Percentiles rank a stretch among this genome's conserved stretches.
phyloP scores from a whole-genome alignment of 169 alveolate species.

The Pseudocohnilembus persalinus region DNA sequence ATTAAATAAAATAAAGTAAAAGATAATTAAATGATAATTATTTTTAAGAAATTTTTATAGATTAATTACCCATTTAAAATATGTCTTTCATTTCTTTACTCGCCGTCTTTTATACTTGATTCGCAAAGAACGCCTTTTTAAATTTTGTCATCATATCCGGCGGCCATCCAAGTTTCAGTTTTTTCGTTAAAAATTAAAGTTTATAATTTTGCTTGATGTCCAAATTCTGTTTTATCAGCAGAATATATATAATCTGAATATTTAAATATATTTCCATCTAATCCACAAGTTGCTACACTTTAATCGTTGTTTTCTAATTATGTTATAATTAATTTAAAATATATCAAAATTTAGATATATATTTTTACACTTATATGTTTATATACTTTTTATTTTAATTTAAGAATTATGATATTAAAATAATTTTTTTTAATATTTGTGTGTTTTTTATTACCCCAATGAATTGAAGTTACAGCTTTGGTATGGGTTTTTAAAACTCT shows the following conservation, averaged over 20 bases:
- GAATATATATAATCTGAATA: conserved; percentile 17
- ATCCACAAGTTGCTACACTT: conserved; percentile 40
- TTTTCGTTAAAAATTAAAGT: neutral
- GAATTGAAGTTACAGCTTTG: conserved; percentile 38
- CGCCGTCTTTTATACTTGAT: neutral
- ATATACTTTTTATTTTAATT: no score
- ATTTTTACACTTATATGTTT: no score
- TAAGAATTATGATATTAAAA: no score
- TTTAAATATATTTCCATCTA: conserved; percentile 55
- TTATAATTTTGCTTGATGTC: neutral
- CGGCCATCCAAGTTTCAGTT: neutral
- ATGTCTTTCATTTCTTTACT: neutral
- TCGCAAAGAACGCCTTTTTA: neutral
- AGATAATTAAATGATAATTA: no score
- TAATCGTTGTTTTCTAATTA: conserved; percentile 18
- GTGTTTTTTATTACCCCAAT: conserved; percentile 44
- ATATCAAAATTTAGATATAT: no score
- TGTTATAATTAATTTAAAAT: no score
- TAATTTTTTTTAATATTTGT: no score
- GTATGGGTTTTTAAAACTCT: conserved; percentile 49
- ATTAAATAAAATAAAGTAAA: neutral
- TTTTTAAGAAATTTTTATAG: no score
- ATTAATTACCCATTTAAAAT: conserved; percentile 5
- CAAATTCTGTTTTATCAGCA: neutral
- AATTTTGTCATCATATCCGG: conserved; percentile 6